Conservation (phyloP, 176 grass and related monocot genomes). For the Musa beccarii region DNA sequence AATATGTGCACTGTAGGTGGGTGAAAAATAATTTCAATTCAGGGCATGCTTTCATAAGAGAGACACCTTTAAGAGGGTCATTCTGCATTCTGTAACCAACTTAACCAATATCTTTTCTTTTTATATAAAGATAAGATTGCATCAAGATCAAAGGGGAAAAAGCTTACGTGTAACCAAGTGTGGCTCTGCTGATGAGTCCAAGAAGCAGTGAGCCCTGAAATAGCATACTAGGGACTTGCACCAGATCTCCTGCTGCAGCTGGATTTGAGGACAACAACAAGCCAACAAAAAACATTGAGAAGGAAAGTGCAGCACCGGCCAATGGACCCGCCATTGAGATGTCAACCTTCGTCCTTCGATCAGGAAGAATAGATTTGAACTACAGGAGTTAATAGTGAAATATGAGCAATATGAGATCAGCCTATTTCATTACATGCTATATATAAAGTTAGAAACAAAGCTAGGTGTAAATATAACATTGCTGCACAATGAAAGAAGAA, state of each 20-base stretch:
- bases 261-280: slow-evolving; percentile 80
- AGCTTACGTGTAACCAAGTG: slow-evolving; percentile 84
- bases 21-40: too few species aligned
- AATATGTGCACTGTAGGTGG: too few species aligned
- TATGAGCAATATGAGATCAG: slow-evolving; percentile 11
- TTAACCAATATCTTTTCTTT: not conserved
- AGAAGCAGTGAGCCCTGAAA: slow-evolving; percentile 98
- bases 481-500: not conserved
- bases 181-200: slow-evolving; percentile 87
- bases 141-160: slow-evolving; percentile 16
- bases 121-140: slow-evolving; percentile 9
- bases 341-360: slow-evolving; percentile 87
- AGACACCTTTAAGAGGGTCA: not conserved
- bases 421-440: not conserved
- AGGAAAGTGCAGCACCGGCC: slow-evolving; percentile 85
- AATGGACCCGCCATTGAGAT: slow-evolving; percentile 80
- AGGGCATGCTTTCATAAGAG: too few species aligned
- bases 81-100: not conserved
- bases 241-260: slow-evolving; percentile 66
- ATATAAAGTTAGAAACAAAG: not conserved
- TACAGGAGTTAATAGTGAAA: slow-evolving; percentile 40
- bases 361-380: slow-evolving; percentile 98
- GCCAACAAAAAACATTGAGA: slow-evolving; percentile 95
- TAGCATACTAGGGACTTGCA: slow-evolving; percentile 86
- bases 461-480: not conserved